Conservation (phyloP, 768 basidiomycete species). For the Naganishia friedmannii region DNA sequence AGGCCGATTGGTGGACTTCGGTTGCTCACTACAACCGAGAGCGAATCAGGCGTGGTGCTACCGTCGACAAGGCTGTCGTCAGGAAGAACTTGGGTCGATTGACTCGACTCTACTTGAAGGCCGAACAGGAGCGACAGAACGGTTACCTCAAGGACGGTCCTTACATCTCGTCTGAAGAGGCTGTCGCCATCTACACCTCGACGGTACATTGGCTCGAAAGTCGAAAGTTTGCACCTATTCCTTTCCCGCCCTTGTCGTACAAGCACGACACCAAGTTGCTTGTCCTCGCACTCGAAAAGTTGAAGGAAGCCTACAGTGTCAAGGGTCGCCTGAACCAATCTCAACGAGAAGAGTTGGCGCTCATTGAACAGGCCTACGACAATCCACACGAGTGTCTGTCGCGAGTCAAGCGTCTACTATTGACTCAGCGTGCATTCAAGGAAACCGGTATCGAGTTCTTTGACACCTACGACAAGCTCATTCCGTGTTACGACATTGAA, state of each 20-base stretch:
- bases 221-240: constrained; percentile 69
- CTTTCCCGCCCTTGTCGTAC: constrained; percentile 98
- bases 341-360: constrained; percentile 92
- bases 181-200: constrained; percentile 96
- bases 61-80: constrained; percentile 77
- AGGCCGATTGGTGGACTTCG: constrained; percentile 99
- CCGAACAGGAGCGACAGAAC: constrained; percentile 97
- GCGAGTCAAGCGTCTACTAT: constrained; percentile 91
- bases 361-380: constrained; percentile 98
- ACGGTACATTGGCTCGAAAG: constrained; percentile 96
- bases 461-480: constrained; percentile 67
- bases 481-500: constrained; percentile 95
- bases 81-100: constrained; percentile 99
- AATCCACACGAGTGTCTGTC: constrained; percentile 99
- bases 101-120: constrained; percentile 95
- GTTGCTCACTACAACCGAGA: constrained; percentile 98
- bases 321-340: constrained; percentile 97
- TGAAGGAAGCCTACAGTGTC: constrained; percentile 98
- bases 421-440: constrained; percentile 98
- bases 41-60: constrained; percentile 78
- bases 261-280: constrained; percentile 98
- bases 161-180: constrained; percentile 97
- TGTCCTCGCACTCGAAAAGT: constrained; percentile 91
- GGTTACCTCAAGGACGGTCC: constrained; percentile 99
- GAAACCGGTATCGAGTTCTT: constrained; percentile 77